Percentiles rank a stretch among this genome's conserved stretches.
Conservation (phyloP, 352 stramenopile genomes). For the Pythium angustatum region DNA sequence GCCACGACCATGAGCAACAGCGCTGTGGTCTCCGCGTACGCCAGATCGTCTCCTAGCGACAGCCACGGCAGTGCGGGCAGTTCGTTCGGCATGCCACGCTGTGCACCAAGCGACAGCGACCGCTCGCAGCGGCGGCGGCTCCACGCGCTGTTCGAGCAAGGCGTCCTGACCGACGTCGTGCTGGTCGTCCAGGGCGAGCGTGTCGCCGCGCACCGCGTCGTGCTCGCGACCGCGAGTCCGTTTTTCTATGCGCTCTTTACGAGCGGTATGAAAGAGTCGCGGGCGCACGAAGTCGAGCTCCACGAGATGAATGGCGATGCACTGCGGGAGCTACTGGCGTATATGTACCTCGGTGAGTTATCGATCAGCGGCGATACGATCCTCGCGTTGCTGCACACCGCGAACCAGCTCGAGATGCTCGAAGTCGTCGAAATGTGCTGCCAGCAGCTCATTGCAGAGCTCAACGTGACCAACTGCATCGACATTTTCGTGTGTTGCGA, state of each 20-base stretch:
- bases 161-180: conserved; percentile 64
- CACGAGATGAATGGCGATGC: conserved; percentile 46
- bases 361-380: conserved; percentile 57
- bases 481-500: conserved; percentile 76
- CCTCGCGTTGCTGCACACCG: conserved; percentile 57
- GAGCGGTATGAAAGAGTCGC: conserved; percentile 67
- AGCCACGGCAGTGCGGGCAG: conserved; percentile 3
- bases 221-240: conserved; percentile 60
- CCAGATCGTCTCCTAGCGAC: conserved; percentile 3
- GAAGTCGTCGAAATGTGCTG: conserved; percentile 75
- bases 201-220: conserved; percentile 59
- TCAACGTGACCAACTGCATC: conserved; percentile 64
- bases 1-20: conserved; percentile 32
- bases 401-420: conserved; percentile 69
- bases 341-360: conserved; percentile 74
- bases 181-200: conserved; percentile 52
- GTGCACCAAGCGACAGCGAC: not conserved
- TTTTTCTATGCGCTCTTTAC: conserved; percentile 82
- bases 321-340: conserved; percentile 55
- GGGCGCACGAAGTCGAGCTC: conserved; percentile 45
- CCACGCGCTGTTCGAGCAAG: conserved; percentile 43
- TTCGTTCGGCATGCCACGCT: not conserved
- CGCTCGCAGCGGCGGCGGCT: conserved; percentile 45
- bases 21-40: conserved; percentile 11
- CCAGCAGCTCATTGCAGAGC: conserved; percentile 70